Percentiles rank a stretch among this genome's conserved stretches.
phyloP scores from a whole-genome alignment of 2,329 filamentous ascomycete species.

The Acrocalymma vagum region DNA sequence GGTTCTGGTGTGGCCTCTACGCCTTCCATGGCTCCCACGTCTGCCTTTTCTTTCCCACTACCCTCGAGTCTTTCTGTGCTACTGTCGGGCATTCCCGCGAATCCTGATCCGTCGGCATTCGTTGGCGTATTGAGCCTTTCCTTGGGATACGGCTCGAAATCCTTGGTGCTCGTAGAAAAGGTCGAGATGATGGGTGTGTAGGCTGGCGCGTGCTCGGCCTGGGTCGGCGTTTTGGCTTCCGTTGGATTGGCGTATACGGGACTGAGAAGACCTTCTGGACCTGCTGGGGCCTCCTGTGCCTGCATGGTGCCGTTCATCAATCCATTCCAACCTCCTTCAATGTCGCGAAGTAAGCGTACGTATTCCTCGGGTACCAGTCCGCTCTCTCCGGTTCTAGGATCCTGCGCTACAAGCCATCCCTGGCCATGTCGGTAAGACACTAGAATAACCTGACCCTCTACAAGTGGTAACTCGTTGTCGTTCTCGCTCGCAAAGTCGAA shows the following conservation, averaged over 20 bases:
- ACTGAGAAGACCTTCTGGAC: constrained; percentile 40
- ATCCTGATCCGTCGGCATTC: constrained; percentile 31
- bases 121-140: constrained; percentile 51
- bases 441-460: constrained; percentile 95
- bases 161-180: constrained; percentile 61
- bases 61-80: constrained; percentile 18
- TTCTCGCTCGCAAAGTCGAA: constrained; percentile 97
- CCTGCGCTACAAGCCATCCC: constrained; percentile 96
- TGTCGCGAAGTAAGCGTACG: constrained; percentile 88
- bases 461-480: constrained; percentile 91
- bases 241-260: constrained; percentile 41
- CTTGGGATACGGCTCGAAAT: constrained; percentile 56
- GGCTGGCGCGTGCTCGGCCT: constrained; percentile 41
- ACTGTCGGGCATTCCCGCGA: constrained; percentile 17
- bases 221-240: constrained; percentile 52
- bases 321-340: constrained; percentile 80
- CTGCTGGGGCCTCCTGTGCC: constrained; percentile 28
- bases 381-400: constrained; percentile 91
- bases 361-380: constrained; percentile 97
- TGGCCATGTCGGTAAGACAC: constrained; percentile 96
- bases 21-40: constrained; percentile 37
- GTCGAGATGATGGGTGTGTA: constrained; percentile 59
- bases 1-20: constrained; percentile 27
- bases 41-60: constrained; percentile 27
- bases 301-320: constrained; percentile 46